phyloP scores from a whole-genome alignment of 345 rosid genomes.

The Eucalyptus viminalis region DNA sequence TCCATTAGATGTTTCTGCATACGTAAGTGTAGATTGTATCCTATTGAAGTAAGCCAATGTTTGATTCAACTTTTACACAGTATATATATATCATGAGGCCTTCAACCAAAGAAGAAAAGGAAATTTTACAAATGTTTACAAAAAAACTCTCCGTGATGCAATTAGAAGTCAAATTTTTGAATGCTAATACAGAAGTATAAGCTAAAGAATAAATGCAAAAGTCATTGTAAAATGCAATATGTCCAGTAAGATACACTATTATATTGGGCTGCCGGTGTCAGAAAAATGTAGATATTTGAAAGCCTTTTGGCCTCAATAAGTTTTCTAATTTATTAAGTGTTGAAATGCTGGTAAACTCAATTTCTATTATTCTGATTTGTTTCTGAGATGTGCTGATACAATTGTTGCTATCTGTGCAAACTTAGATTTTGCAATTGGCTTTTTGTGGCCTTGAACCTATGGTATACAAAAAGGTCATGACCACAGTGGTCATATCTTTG shows the following conservation, averaged over 20 bases:
- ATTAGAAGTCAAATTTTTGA: background rate
- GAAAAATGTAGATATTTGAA: background rate
- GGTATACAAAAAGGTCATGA: background rate
- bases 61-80: too few species aligned
- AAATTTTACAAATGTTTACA: background rate
- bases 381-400: background rate
- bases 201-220: background rate
- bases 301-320: background rate
- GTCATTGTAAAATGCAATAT: background rate
- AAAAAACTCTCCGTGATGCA: background rate
- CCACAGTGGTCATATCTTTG: background rate
- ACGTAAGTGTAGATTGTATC: background rate
- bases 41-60: background rate
- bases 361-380: background rate
- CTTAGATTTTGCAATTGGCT: background rate
- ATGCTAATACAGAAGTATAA: background rate
- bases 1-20: background rate
- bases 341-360: background rate
- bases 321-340: background rate
- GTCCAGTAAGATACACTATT: background rate
- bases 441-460: background rate
- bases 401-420: background rate
- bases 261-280: background rate
- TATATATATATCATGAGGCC: too few species aligned
- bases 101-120: background rate